phyloP scores from a whole-genome alignment of 148 eudicot species.

The Fallopia convolvulus region DNA sequence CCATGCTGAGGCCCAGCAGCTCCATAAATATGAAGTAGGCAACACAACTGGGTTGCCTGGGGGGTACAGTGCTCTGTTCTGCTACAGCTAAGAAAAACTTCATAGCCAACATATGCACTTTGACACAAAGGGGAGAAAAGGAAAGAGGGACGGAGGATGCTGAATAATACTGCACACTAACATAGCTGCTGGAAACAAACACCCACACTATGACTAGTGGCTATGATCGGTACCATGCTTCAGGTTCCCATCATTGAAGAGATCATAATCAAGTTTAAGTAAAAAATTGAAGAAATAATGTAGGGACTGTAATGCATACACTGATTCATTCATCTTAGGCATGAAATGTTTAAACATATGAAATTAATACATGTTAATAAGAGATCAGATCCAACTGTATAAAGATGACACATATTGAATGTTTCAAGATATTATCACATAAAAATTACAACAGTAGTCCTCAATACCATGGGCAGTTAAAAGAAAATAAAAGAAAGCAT shows the following conservation, averaged over 20 bases:
- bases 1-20: neutral
- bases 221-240: neutral
- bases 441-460: slow-evolving; percentile 3
- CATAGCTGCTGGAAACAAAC: neutral
- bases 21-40: neutral
- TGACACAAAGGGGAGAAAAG: neutral
- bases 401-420: neutral
- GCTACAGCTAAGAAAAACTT: neutral
- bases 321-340: slow-evolving; percentile 1
- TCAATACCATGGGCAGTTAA: neutral
- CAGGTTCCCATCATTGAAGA: neutral
- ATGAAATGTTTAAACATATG: neutral
- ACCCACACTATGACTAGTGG: neutral
- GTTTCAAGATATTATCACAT: slow-evolving; percentile 3
- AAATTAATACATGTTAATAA: neutral
- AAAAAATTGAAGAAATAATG: neutral
- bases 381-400: neutral
- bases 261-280: neutral
- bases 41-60: neutral
- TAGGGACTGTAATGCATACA: neutral
- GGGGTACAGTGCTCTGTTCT: slow-evolving; percentile 3
- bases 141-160: neutral
- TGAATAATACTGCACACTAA: neutral
- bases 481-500: neutral
- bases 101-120: neutral